Conservation (phyloP, 1,139 yeast species). For the Petasospora fabianii region DNA sequence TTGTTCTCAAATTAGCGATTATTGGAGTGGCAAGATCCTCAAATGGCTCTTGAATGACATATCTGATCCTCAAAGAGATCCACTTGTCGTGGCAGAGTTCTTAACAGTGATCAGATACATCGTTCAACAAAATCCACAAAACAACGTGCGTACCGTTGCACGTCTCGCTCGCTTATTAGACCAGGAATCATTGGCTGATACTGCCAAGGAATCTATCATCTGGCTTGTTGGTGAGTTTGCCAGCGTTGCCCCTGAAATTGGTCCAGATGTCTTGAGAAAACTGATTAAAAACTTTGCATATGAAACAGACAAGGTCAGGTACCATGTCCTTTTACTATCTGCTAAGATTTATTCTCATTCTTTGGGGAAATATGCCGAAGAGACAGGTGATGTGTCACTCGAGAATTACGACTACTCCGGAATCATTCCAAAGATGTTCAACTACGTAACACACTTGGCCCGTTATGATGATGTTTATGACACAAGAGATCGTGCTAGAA, state of each 20-base stretch:
- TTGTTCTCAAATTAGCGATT: slow-evolving; percentile 42
- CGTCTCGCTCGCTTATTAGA: slow-evolving; percentile 35
- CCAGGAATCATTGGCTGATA: slow-evolving; percentile 32
- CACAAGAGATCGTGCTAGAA: slow-evolving; percentile 81
- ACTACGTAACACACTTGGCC: slow-evolving; percentile 59
- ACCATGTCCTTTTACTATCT: slow-evolving; percentile 68
- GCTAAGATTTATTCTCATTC: slow-evolving; percentile 66
- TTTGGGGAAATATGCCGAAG: slow-evolving; percentile 36
- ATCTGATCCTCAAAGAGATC: slow-evolving; percentile 25
- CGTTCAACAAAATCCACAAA: slow-evolving; percentile 58
- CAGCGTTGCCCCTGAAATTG: slow-evolving; percentile 45
- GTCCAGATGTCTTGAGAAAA: slow-evolving; percentile 73
- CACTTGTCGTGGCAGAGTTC: slow-evolving; percentile 50
- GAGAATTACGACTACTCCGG: slow-evolving; percentile 35
- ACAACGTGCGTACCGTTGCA: slow-evolving; percentile 36
- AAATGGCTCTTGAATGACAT: slow-evolving; percentile 47
- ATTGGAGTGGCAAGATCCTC: slow-evolving; percentile 33
- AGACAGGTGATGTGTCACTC: slow-evolving; percentile 27
- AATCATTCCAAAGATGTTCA: slow-evolving; percentile 53
- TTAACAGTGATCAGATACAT: slow-evolving; percentile 67
- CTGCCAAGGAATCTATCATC: slow-evolving; percentile 78
- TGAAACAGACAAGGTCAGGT: slow-evolving; percentile 58
- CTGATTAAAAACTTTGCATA: slow-evolving; percentile 52
- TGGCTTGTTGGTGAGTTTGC: slow-evolving; percentile 91
- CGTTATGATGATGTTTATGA: slow-evolving; percentile 76